These are phyloP conservation scores for Dendrocalamus latiflorus DNA, from an alignment of 202 grass and related monocot species.

Conservation along the genomic window DNA sequence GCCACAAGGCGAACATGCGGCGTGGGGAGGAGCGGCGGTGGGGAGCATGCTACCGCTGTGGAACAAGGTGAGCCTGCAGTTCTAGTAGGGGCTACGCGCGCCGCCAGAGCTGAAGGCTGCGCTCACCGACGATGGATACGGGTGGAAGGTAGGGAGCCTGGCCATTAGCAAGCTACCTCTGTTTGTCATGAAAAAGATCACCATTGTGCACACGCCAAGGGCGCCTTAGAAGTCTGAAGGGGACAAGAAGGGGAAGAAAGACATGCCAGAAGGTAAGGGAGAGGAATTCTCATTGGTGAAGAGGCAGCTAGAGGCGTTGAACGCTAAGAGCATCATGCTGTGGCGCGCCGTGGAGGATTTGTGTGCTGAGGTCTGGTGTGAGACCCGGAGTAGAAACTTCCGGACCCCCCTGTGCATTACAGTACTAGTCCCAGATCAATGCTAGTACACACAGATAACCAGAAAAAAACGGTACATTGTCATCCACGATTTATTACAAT, in stretches of 20 bases:
- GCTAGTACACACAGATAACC: too few relatives aligned
- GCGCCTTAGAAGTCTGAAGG: not conserved
- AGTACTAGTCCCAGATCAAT: too few relatives aligned
- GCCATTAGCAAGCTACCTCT: slow-evolving; percentile 73
- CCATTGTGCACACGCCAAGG: slow-evolving; percentile 47
- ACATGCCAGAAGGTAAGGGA: not conserved
- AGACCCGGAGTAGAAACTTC: too few relatives aligned
- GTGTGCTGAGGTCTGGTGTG: slow-evolving; percentile 40
- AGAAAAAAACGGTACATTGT: too few relatives aligned
- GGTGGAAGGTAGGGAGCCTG: slow-evolving; percentile 36
- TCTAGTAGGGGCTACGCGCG: slow-evolving; percentile 74
- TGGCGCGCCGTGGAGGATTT: slow-evolving; percentile 49
- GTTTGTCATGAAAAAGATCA: slow-evolving; percentile 87
- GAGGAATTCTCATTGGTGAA: slow-evolving; percentile 40
- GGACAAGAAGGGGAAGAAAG: slow-evolving; percentile 42
- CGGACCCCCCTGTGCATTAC: too few relatives aligned
- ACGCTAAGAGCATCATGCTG: slow-evolving; percentile 52
- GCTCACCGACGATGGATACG: slow-evolving; percentile 30
- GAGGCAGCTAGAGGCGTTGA: slow-evolving; percentile 59
- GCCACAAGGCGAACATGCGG: slow-evolving; percentile 21
- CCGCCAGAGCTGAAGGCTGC: slow-evolving; percentile 70
- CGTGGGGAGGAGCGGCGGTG: slow-evolving; percentile 27
- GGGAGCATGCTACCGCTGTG: slow-evolving; percentile 69
- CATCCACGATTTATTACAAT: too few relatives aligned
- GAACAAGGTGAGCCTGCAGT: slow-evolving; percentile 52